Conservation (phyloP, 83 land plant species). For the Diphasiastrum complanatum region DNA sequence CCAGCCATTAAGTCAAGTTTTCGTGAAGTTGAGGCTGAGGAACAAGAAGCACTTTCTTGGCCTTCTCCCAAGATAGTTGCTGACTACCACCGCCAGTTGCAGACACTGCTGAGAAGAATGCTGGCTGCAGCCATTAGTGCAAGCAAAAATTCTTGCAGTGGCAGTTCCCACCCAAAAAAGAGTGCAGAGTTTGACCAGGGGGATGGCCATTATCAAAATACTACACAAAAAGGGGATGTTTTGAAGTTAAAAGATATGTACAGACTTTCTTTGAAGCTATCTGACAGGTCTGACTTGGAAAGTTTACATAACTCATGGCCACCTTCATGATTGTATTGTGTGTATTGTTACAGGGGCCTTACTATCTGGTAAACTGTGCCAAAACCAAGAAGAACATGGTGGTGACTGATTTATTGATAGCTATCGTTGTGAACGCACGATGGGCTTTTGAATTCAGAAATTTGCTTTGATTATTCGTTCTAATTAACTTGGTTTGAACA, state of each 20-base stretch:
- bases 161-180: conserved; percentile 13
- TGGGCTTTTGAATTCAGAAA: no score
- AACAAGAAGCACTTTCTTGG: neutral
- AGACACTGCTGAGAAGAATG: conserved; percentile 64
- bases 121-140: conserved; percentile 33
- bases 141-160: conserved; percentile 17
- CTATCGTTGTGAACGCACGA: no score
- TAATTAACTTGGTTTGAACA: no score
- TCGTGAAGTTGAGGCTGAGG: neutral
- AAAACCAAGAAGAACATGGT: no score
- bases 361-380: no score
- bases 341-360: no score
- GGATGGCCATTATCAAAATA: neutral
- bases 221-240: conserved; percentile 29
- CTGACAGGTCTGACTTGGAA: conserved; percentile 42
- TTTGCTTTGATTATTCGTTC: no score
- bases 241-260: conserved; percentile 67
- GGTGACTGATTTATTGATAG: no score
- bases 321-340: no score
- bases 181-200: neutral
- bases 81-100: conserved; percentile 59
- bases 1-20: conserved; percentile 13
- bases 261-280: conserved; percentile 52
- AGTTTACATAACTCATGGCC: conserved; percentile 53
- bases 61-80: conserved; percentile 16